Conservation (phyloP, 257 asterid genomes). For the Fraxinus pennsylvanica region DNA sequence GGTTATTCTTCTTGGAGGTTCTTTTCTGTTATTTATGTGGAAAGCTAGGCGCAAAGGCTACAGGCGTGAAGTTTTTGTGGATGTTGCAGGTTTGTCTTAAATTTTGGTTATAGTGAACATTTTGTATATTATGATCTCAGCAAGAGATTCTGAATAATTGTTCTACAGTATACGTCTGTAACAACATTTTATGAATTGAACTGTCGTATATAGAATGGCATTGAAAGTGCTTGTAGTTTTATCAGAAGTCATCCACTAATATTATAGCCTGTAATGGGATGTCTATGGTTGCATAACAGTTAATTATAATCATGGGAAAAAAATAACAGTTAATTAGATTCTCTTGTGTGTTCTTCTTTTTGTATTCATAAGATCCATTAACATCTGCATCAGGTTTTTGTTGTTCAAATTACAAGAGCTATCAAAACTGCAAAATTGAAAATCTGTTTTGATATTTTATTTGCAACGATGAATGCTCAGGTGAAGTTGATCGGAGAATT, state of each 20-base stretch:
- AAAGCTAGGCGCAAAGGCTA: constrained; percentile 54
- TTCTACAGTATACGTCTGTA: constrained; percentile 4
- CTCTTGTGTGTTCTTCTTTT: neutral
- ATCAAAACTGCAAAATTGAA: constrained; percentile 8
- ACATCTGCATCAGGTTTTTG: neutral
- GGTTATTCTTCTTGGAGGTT: constrained; percentile 59
- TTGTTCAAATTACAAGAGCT: neutral
- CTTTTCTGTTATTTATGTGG: constrained; percentile 59
- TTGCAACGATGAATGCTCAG: constrained; percentile 33
- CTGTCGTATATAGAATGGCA: neutral
- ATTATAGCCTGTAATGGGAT: neutral
- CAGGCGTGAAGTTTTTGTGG: constrained; percentile 76
- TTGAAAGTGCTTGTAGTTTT: neutral
- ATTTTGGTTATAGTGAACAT: constrained; percentile 17
- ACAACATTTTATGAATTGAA: neutral
- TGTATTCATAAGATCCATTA: neutral
- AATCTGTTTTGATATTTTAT: neutral
- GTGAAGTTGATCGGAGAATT: constrained; percentile 88
- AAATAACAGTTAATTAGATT: neutral
- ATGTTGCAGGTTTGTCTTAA: constrained; percentile 71
- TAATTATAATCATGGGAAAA: neutral
- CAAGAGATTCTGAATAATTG: neutral
- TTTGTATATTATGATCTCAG: neutral
- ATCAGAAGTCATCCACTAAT: neutral
- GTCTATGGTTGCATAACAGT: neutral